These are phyloP conservation scores for Cyanidium caldarium DNA, from an alignment of 23 red algal species.

Conservation along the genomic window DNA sequence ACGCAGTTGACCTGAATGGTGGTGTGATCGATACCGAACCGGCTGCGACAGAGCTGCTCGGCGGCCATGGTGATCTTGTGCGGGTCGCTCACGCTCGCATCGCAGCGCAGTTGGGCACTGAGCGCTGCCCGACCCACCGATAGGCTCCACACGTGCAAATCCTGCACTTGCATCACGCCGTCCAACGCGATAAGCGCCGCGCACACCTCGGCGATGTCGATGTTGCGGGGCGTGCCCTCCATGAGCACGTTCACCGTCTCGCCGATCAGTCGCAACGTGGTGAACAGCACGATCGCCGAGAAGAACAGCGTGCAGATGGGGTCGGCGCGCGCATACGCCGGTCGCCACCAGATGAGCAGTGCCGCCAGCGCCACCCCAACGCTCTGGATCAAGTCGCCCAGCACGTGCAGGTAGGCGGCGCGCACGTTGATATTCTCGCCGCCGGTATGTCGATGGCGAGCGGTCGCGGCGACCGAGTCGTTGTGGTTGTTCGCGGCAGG, in stretches of 20 bases:
- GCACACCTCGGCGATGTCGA: slow-evolving; percentile 40
- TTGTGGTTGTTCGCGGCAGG: too few relatives aligned
- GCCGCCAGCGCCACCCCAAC: slow-evolving; percentile 75
- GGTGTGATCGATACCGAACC: slow-evolving; percentile 62
- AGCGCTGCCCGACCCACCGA: slow-evolving; percentile 48
- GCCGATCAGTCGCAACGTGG: slow-evolving; percentile 42
- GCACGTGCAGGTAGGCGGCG: slow-evolving; percentile 84
- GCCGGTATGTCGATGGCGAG: neutral
- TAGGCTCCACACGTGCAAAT: slow-evolving; percentile 88
- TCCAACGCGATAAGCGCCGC: slow-evolving; percentile 25
- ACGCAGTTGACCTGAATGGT: slow-evolving; percentile 95
- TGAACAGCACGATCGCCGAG: slow-evolving; percentile 54
- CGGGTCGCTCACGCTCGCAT: slow-evolving; percentile 9
- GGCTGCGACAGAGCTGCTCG: slow-evolving; percentile 25
- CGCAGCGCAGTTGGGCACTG: slow-evolving; percentile 38
- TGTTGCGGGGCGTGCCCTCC: slow-evolving; percentile 63
- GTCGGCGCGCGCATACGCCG: slow-evolving; percentile 40
- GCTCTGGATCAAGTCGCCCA: slow-evolving; percentile 85
- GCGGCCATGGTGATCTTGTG: slow-evolving; percentile 50
- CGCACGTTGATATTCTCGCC: slow-evolving; percentile 34
- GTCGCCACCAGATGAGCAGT: slow-evolving; percentile 37
- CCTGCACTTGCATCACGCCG: slow-evolving; percentile 56
- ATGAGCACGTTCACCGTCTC: slow-evolving; percentile 79
- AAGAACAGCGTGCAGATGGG: slow-evolving; percentile 85
- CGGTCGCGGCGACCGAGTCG: neutral